phyloP scores from a whole-genome alignment of 371 early-diverging fungal species.

The Mucor mucedo region DNA sequence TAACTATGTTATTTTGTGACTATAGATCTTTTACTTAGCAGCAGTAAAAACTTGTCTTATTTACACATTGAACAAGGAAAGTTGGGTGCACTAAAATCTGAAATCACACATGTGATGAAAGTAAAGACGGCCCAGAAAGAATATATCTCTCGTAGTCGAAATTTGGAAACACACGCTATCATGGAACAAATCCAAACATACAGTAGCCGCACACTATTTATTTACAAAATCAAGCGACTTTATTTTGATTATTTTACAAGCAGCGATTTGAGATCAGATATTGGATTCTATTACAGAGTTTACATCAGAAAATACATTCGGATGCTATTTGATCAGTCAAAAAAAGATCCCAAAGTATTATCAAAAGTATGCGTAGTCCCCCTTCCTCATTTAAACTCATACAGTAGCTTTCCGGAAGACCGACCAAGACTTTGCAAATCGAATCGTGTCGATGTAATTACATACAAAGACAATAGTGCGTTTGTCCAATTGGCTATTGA shows the following conservation, averaged over 20 bases:
- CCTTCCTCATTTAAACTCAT: constrained; percentile 8
- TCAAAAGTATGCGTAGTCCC: constrained; percentile 13
- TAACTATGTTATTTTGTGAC: not conserved
- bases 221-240: too few species aligned
- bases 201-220: too few species aligned
- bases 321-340: not conserved
- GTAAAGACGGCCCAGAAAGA: constrained; percentile 1
- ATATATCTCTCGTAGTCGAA: constrained; percentile 4
- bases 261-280: too few species aligned
- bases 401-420: constrained; percentile 3
- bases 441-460: not conserved
- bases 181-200: not conserved
- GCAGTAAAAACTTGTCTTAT: constrained; percentile 13
- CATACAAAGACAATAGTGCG: not conserved
- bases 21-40: constrained; percentile 2
- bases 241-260: too few species aligned
- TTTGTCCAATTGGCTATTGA: constrained; percentile 1
- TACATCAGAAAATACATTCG: too few species aligned
- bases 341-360: not conserved
- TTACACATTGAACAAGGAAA: not conserved
- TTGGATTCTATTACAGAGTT: too few species aligned
- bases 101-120: not conserved
- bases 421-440: not conserved
- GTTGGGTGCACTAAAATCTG: not conserved
- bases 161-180: not conserved